Conservation (phyloP, 2,329 filamentous ascomycete species). For the Cladophialophora bantiana region DNA sequence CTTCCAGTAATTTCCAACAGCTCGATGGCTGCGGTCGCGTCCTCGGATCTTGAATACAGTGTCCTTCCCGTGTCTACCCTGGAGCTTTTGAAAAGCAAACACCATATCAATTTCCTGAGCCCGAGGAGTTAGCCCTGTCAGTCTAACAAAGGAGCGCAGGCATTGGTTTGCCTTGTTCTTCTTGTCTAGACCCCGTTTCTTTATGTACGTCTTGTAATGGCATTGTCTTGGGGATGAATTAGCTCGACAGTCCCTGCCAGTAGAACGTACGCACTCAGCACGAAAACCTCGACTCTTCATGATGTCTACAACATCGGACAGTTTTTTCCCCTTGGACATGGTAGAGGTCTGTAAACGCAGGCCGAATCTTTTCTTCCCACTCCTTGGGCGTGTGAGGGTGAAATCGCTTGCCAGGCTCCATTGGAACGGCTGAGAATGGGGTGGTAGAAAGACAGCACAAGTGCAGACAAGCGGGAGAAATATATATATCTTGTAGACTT, state of each 20-base stretch:
- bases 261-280: not conserved
- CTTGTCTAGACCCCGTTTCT: constrained; percentile 7
- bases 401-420: too few relatives aligned
- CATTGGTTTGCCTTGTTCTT: constrained; percentile 8
- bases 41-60: constrained; percentile 8
- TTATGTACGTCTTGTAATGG: constrained; percentile 14
- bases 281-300: not conserved
- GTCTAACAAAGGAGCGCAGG: not conserved
- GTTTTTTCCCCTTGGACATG: not conserved
- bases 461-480: too few relatives aligned
- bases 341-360: constrained; percentile 7
- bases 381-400: constrained; percentile 15
- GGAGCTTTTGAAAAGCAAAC: constrained; percentile 13
- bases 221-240: not conserved
- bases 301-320: constrained; percentile 1
- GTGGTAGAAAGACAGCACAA: too few relatives aligned
- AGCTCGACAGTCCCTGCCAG: not conserved
- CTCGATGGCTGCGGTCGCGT: not conserved
- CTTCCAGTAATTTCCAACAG: constrained; percentile 2
- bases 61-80: not conserved
- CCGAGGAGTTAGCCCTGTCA: not conserved
- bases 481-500: too few relatives aligned
- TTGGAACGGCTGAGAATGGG: too few relatives aligned
- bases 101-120: constrained; percentile 6
- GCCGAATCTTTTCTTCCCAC: constrained; percentile 12